A percentile compares a stretch with the other conserved stretches of the same genome.
Conservation (phyloP, 2,329 filamentous ascomycete genomes). For the Pseudogymnoascus sp. region DNA sequence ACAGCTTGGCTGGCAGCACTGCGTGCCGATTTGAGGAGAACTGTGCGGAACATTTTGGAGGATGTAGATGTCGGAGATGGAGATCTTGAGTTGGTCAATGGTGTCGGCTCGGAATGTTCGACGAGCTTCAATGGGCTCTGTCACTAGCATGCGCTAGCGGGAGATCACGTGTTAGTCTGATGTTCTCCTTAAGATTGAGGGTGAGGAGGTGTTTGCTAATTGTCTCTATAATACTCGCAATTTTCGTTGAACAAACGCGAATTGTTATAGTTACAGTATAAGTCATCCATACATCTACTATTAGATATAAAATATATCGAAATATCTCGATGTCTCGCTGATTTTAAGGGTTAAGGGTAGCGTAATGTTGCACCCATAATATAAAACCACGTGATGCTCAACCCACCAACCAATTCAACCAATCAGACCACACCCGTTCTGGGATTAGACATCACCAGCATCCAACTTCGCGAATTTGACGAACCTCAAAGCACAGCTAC, state of each 20-base stretch:
- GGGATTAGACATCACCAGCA: conserved; percentile 5
- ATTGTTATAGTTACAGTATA: neutral
- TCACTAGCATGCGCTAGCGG: conserved; percentile 3
- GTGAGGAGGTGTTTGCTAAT: neutral
- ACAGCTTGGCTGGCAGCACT: conserved; percentile 39
- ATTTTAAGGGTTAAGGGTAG: neutral
- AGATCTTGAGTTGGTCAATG: conserved; percentile 7
- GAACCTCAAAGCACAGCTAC: conserved; percentile 11
- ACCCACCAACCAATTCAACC: neutral
- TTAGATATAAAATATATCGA: neutral
- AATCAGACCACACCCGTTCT: conserved; percentile 3
- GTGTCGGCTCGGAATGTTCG: conserved; percentile 5
- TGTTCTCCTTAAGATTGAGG: neutral
- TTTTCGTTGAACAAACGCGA: neutral
- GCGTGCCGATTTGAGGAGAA: conserved; percentile 69
- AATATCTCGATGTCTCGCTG: neutral
- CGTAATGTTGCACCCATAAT: neutral
- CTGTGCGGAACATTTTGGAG: conserved; percentile 78
- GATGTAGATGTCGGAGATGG: conserved; percentile 14
- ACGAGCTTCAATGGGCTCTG: conserved; percentile 8
- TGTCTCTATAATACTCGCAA: neutral
- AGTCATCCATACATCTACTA: neutral
- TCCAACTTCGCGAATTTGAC: conserved; percentile 13
- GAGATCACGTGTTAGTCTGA: neutral
- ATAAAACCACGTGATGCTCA: neutral